Conservation (phyloP, 768 basidiomycete species). For the Russula sp. region DNA sequence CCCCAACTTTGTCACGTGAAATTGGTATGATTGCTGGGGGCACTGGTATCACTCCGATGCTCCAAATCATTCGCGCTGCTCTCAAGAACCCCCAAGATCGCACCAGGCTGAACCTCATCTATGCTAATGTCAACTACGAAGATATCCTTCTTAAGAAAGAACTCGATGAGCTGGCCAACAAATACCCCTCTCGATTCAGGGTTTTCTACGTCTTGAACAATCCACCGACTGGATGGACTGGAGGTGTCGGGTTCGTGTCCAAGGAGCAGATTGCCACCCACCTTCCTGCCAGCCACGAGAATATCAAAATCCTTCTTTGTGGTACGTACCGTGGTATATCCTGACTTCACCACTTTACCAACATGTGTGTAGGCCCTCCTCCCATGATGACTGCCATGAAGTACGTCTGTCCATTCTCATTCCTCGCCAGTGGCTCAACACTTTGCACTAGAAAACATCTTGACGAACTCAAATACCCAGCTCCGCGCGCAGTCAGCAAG, state of each 20-base stretch:
- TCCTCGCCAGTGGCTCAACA: conserved; percentile 16
- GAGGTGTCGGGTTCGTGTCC: conserved; percentile 88
- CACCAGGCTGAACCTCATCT: conserved; percentile 83
- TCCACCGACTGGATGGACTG: conserved; percentile 79
- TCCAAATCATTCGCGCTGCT: conserved; percentile 93
- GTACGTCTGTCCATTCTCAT: conserved; percentile 35
- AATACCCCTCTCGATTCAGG: conserved; percentile 63
- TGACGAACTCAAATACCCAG: conserved; percentile 79
- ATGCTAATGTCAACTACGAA: conserved; percentile 90
- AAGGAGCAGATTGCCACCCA: conserved; percentile 84
- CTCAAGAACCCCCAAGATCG: conserved; percentile 83
- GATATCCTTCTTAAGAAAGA: conserved; percentile 91
- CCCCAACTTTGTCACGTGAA: conserved; percentile 61
- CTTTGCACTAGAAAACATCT: conserved; percentile 67
- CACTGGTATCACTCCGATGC: conserved; percentile 98
- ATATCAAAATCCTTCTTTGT: conserved; percentile 84
- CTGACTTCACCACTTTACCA: background rate
- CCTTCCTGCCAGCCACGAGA: conserved; percentile 58
- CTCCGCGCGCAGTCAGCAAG: conserved; percentile 88
- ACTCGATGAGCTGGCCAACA: conserved; percentile 68
- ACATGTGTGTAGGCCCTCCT: conserved; percentile 47
- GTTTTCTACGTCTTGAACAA: conserved; percentile 94
- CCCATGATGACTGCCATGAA: conserved; percentile 80
- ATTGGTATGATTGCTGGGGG: conserved; percentile 98
- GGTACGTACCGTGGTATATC: conserved; percentile 39